These are phyloP conservation scores for Microstroma glucosiphilum DNA, from an alignment of 1,284 basidiomycete species.

Conservation along the genomic window DNA sequence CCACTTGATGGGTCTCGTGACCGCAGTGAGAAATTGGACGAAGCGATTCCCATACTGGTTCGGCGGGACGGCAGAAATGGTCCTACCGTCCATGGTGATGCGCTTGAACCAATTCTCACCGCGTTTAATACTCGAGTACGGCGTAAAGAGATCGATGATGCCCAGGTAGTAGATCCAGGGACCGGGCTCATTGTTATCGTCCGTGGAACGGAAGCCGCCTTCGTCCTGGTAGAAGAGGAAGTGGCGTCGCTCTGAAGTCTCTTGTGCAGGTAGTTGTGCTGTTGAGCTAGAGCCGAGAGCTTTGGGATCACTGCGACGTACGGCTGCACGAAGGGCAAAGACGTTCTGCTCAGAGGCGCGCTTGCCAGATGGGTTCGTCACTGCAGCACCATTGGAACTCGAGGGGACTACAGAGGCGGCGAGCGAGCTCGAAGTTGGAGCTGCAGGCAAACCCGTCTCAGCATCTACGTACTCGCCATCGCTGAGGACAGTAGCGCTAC, in stretches of 20 bases:
- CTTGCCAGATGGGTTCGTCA: constrained; percentile 9
- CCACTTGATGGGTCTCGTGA: neutral
- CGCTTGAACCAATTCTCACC: constrained; percentile 90
- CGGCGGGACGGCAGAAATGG: constrained; percentile 44
- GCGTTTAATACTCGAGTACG: constrained; percentile 72
- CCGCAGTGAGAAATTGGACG: constrained; percentile 29
- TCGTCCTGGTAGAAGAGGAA: constrained; percentile 97
- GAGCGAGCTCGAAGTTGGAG: neutral
- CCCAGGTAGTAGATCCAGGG: constrained; percentile 77
- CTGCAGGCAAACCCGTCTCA: neutral
- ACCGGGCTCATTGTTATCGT: constrained; percentile 69
- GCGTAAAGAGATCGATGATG: constrained; percentile 59
- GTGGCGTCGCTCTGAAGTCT: constrained; percentile 67
- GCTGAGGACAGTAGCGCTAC: neutral
- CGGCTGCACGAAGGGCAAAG: constrained; percentile 57
- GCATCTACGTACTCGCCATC: neutral
- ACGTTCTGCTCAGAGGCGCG: constrained; percentile 57
- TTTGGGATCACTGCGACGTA: constrained; percentile 75
- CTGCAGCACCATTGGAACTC: neutral
- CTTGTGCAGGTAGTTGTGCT: constrained; percentile 63
- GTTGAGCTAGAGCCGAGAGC: constrained; percentile 60
- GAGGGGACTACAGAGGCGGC: neutral
- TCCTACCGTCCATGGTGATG: constrained; percentile 54
- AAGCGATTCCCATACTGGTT: constrained; percentile 44
- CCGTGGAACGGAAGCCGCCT: constrained; percentile 81